Evolutionary conservation across 2,329 filamentous ascomycete species (phyloP).

Genomic region (Verticillium klebahnii): DNA sequence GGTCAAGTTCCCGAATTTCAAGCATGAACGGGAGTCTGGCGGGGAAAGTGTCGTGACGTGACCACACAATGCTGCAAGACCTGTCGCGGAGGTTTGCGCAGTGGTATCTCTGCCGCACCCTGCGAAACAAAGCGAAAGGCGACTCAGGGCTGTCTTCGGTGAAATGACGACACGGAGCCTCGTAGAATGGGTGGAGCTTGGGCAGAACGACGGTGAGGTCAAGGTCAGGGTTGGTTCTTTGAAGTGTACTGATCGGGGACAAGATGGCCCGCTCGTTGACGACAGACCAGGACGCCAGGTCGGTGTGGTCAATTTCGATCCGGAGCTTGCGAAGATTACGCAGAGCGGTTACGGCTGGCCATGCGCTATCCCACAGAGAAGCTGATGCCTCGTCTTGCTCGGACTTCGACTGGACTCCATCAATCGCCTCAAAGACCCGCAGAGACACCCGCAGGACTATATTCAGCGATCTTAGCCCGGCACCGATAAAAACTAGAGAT

Average conservation of each 20-base stretch:
- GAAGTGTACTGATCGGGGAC: background rate
- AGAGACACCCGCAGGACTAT: background rate
- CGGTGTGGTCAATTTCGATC: background rate
- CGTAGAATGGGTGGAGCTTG: background rate
- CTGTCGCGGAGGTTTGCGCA: background rate
- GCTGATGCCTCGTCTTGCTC: background rate
- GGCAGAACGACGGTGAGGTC: background rate
- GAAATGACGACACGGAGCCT: background rate
- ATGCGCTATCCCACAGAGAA: background rate
- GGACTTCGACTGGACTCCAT: background rate
- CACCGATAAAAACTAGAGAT: background rate
- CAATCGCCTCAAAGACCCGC: background rate
- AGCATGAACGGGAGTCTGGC: background rate
- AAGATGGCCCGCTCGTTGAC: background rate
- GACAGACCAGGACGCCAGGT: background rate
- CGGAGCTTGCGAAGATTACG: background rate
- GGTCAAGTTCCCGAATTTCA: background rate
- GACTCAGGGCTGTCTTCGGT: background rate
- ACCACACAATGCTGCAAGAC: background rate
- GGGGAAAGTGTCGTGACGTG: background rate
- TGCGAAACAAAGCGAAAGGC: background rate
- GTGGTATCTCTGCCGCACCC: background rate
- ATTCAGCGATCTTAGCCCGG: background rate
- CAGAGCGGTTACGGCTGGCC: background rate
- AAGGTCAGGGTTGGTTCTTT: background rate